Base-by-base conservation (phyloP, 306 rosid species). In the Rosa persica region DNA sequence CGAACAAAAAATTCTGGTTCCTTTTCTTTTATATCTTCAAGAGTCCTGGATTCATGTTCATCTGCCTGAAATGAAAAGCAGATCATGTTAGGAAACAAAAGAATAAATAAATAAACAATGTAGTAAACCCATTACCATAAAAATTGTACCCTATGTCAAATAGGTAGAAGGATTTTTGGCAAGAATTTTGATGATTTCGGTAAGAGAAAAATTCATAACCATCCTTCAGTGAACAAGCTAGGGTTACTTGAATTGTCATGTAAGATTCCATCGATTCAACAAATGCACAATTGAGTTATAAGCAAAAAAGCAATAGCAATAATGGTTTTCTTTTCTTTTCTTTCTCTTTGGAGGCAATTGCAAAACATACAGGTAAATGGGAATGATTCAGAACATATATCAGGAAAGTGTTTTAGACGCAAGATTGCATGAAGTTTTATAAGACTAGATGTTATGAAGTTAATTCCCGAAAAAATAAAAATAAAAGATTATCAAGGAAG, bases 1-100 rank as follows among this genome's bases (percentile, higher is more conserved):
- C 92, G 87, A 42, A 0, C 52, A 80, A 82, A 94, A 82, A 87
- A 94, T 43, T 89, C 93, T 47, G 95, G 92, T 78, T 94, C 97
- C 12, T 79, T 79, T 85, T 88, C 91, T 85, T 83, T 86, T 70
- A 92, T 83, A 52, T 88, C 91, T 36, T 92, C 90, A 69, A 94
- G 82, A 51, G 93, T 86, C 69, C 1, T 82, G 3, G 85, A 81
- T 79, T 94, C 97, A 12, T 89, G 98, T 74, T 92, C 97, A 75
- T 94, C 95, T 19, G 86, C 98, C 98, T 94, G 91, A 49, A 76
- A 57, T 62, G 7, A 87, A 70, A 22, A 55, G 22, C 67, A 54
- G 47, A 20, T 13, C 58, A 40, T 16, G 42, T 70, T 34, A 80
- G 72, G 75, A 44, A 20, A 72, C 70, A 49, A 40, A 40, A 42